Evolutionary conservation across 768 basidiomycete genomes (phyloP).

Genomic region (Tephrocybe sp.): DNA sequence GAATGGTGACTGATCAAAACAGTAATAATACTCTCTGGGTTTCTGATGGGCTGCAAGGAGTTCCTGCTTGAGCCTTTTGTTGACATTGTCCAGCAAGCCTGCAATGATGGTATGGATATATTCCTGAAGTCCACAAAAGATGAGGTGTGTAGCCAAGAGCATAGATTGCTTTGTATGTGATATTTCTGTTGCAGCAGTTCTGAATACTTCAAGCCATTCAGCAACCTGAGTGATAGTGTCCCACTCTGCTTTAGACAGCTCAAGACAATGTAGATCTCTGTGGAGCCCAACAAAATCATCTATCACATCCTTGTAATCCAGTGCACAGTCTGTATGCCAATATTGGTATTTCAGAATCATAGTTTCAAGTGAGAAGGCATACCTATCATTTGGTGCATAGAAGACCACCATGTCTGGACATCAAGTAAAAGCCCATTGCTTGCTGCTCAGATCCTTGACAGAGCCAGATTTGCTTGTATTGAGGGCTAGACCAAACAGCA

Average conservation of each 20-base stretch:
- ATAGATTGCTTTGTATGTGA: constrained; percentile 30
- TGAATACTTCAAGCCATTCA: constrained; percentile 21
- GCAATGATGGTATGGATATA: constrained; percentile 19
- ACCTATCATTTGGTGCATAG: too few relatives aligned
- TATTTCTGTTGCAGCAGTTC: constrained; percentile 29
- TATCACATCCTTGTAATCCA: constrained; percentile 14
- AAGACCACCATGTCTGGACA: too few relatives aligned
- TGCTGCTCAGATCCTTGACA: too few relatives aligned
- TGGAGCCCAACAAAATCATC: constrained; percentile 18
- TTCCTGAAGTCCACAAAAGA: constrained; percentile 32
- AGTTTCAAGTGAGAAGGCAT: too few relatives aligned
- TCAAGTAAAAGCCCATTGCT: too few relatives aligned
- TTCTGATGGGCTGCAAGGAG: constrained; percentile 23
- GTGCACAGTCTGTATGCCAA: constrained; percentile 18
- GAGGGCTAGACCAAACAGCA: too few relatives aligned
- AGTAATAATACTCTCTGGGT: constrained; percentile 26
- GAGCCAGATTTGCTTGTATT: too few relatives aligned
- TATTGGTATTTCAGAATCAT: too few relatives aligned
- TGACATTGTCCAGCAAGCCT: constrained; percentile 19
- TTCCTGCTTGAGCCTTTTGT: constrained; percentile 16
- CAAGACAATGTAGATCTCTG: constrained; percentile 13
- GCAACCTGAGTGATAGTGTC: constrained; percentile 13
- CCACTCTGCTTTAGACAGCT: constrained; percentile 23
- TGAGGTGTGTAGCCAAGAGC: constrained; percentile 30
- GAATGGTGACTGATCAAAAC: constrained; percentile 28